phyloP scores from a whole-genome alignment of 257 asterid genomes.

The Orobanche coerulescens region DNA sequence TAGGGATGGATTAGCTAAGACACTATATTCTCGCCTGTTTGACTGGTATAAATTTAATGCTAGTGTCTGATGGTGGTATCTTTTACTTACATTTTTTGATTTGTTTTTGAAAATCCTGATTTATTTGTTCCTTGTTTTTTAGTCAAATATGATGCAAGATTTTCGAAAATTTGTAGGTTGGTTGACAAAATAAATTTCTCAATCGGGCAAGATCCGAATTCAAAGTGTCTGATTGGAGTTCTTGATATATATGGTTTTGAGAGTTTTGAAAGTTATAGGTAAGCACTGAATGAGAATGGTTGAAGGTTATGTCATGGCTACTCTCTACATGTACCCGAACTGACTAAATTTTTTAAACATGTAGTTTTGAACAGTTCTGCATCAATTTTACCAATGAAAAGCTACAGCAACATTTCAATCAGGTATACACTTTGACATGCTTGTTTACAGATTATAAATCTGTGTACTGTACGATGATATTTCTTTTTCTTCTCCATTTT shows the following conservation, averaged over 20 bases:
- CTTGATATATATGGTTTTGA: slow-evolving; percentile 95
- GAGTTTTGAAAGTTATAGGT: slow-evolving; percentile 83
- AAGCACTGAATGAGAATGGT: slow-evolving; percentile 19
- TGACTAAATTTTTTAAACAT: slow-evolving; percentile 22
- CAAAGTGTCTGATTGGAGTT: slow-evolving; percentile 72
- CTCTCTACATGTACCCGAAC: slow-evolving; percentile 11
- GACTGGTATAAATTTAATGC: no score
- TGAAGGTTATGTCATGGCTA: slow-evolving; percentile 7
- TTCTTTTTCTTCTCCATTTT: neutral
- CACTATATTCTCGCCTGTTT: slow-evolving; percentile 76
- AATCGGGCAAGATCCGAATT: slow-evolving; percentile 81
- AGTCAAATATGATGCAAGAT: slow-evolving; percentile 21
- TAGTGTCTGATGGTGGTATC: no score
- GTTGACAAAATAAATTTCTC: slow-evolving; percentile 77
- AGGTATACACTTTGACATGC: slow-evolving; percentile 40
- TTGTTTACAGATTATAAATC: slow-evolving; percentile 19
- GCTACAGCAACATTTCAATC: slow-evolving; percentile 95
- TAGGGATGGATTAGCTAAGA: slow-evolving; percentile 89
- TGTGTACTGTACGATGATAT: slow-evolving; percentile 19
- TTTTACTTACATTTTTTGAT: slow-evolving; percentile 10
- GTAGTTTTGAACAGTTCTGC: slow-evolving; percentile 89
- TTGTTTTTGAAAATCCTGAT: slow-evolving; percentile 1
- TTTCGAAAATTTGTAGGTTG: slow-evolving; percentile 48
- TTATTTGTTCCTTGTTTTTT: neutral
- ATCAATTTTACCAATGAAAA: slow-evolving; percentile 89